Evolutionary conservation across 1,284 basidiomycete species (phyloP).

Genomic region (Cutaneotrichosporon sp.): DNA sequence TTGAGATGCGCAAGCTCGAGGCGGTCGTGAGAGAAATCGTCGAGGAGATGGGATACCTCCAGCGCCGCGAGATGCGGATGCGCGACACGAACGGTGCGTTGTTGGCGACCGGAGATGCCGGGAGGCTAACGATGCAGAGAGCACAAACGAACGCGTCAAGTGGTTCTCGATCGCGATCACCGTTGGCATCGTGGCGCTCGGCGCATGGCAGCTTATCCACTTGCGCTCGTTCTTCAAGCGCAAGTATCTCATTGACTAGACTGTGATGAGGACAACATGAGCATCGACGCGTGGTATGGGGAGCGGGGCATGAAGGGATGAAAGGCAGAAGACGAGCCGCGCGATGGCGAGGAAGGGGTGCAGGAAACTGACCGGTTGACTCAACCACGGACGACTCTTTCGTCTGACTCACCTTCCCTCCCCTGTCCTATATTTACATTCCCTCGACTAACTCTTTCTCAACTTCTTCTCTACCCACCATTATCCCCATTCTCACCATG

Average conservation of each 20-base stretch:
- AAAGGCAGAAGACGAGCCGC: too few species aligned
- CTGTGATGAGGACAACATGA: neutral
- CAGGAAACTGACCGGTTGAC: neutral
- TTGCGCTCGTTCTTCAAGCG: conserved; percentile 90
- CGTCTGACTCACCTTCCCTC: neutral
- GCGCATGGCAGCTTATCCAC: conserved; percentile 88
- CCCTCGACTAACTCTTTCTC: neutral
- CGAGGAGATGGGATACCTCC: conserved; percentile 90
- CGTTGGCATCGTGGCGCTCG: conserved; percentile 70
- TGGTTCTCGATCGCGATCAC: conserved; percentile 89
- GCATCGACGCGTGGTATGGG: neutral
- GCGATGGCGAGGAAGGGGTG: neutral
- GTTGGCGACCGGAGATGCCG: too few species aligned
- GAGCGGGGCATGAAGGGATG: neutral
- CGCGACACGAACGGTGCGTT: conserved; percentile 82
- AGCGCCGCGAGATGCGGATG: conserved; percentile 82
- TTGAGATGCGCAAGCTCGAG: conserved; percentile 96
- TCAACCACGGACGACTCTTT: neutral
- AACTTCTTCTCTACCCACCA: conserved; percentile 2
- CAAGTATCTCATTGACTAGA: conserved; percentile 80
- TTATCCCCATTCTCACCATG: neutral
- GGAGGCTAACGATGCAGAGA: conserved; percentile 56
- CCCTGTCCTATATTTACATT: neutral
- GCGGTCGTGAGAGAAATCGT: conserved; percentile 89
- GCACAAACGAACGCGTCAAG: conserved; percentile 85